Percentiles rank a stretch among this genome's conserved stretches.
phyloP scores from a whole-genome alignment of 768 basidiomycete species.

The Auricularia cornea region DNA sequence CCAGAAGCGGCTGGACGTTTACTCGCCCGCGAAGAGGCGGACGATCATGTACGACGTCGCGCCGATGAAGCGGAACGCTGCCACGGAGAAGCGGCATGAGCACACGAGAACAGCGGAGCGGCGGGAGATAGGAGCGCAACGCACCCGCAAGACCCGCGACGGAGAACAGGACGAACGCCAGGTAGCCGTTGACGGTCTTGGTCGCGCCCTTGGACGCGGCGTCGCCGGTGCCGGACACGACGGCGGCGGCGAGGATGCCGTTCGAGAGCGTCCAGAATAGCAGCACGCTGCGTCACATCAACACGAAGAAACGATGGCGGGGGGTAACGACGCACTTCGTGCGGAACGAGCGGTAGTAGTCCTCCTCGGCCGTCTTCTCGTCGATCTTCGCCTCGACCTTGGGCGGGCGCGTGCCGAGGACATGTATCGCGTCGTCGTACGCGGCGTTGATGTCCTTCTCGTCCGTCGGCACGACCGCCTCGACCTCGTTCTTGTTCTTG shows the following conservation, averaged over 20 bases:
- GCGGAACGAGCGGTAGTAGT: slow-evolving; percentile 82
- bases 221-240: slow-evolving; percentile 55
- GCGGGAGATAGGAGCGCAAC: no score
- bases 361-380: slow-evolving; percentile 58
- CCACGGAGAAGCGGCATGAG: slow-evolving; percentile 1
- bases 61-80: slow-evolving; percentile 81
- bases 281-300: slow-evolving; percentile 42
- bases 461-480: slow-evolving; percentile 65
- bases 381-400: slow-evolving; percentile 61
- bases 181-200: slow-evolving; percentile 68
- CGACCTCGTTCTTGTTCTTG: slow-evolving; percentile 70
- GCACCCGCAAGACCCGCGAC: slow-evolving; percentile 81
- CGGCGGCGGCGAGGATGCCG: slow-evolving; percentile 63
- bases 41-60: slow-evolving; percentile 76
- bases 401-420: slow-evolving; percentile 68
- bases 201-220: slow-evolving; percentile 40
- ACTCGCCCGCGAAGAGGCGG: slow-evolving; percentile 85
- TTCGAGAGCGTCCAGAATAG: slow-evolving; percentile 87
- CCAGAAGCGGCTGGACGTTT: slow-evolving; percentile 12
- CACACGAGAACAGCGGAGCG: background rate
- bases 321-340: slow-evolving; percentile 52
- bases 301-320: background rate
- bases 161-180: slow-evolving; percentile 82
- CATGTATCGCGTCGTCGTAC: slow-evolving; percentile 86
- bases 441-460: slow-evolving; percentile 84